Percentiles rank a stretch among this genome's conserved stretches.
These are phyloP conservation scores for Acanthamoeba castellanii DNA, from an alignment of 208 protist genomes.

Conservation along the genomic window DNA sequence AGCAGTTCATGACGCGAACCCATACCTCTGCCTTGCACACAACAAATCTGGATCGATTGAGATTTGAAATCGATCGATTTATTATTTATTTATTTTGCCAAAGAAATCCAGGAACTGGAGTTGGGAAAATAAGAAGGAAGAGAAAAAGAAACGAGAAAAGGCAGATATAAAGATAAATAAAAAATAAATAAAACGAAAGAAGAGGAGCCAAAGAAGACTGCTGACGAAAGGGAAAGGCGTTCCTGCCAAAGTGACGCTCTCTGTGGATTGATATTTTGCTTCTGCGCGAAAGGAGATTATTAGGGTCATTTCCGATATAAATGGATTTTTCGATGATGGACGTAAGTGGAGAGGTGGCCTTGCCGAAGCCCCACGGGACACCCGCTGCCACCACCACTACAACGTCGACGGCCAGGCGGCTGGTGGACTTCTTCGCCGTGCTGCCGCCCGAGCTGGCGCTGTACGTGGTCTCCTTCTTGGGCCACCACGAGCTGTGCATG, in stretches of 20 bases:
- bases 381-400: background rate
- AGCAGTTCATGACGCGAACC: constrained; percentile 59
- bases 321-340: background rate
- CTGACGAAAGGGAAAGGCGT: too few species aligned
- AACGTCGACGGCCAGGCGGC: too few species aligned
- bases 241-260: too few species aligned
- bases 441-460: constrained; percentile 65
- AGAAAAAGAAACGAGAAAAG: background rate
- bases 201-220: too few species aligned
- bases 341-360: background rate
- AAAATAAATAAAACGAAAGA: background rate
- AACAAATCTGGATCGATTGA: too few species aligned
- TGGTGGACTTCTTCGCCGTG: background rate
- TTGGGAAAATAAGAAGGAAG: too few species aligned
- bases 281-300: background rate
- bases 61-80: too few species aligned
- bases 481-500: constrained; percentile 2
- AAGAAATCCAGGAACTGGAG: too few species aligned
- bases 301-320: background rate
- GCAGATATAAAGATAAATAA: background rate
- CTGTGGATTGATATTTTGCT: too few species aligned
- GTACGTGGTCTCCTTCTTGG: constrained; percentile 42
- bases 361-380: background rate
- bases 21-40: background rate
- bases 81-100: background rate